Percentiles rank a stretch among this genome's conserved stretches.
phyloP scores from a whole-genome alignment of 1,139 yeast species.

The Yarrowia galli region DNA sequence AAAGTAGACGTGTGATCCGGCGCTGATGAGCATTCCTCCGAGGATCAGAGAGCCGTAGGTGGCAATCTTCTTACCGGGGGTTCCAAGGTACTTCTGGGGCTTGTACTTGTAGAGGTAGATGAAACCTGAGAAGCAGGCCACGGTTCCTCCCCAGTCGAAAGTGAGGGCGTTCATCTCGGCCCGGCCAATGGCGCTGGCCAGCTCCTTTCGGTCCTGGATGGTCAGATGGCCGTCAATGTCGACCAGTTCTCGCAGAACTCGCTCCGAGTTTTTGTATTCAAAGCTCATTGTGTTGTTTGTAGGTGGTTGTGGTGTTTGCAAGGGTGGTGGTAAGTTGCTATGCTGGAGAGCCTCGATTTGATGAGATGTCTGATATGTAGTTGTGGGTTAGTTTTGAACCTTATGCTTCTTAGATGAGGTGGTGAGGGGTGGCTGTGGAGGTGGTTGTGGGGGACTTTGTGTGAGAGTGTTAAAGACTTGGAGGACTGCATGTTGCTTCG shows the following conservation, averaged over 20 bases:
- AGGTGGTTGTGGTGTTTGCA: not conserved
- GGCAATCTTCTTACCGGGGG: not conserved
- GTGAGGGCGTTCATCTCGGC: slow-evolving; percentile 33
- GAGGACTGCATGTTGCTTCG: too few species aligned
- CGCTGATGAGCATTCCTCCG: slow-evolving; percentile 15
- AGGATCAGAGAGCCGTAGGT: slow-evolving; percentile 6
- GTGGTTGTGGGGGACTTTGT: too few species aligned
- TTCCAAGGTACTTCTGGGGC: slow-evolving; percentile 19
- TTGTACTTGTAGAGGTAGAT: slow-evolving; percentile 29
- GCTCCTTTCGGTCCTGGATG: slow-evolving; percentile 34
- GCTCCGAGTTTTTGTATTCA: slow-evolving; percentile 31
- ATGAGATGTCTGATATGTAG: not conserved
- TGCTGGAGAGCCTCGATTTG: not conserved
- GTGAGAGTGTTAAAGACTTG: too few species aligned
- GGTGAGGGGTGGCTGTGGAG: not conserved
- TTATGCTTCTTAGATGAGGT: not conserved
- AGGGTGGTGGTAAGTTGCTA: not conserved
- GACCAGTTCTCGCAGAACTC: slow-evolving; percentile 5
- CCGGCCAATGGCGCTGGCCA: slow-evolving; percentile 24
- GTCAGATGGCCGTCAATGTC: slow-evolving; percentile 34
- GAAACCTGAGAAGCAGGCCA: slow-evolving; percentile 10
- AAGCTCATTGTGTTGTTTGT: slow-evolving; percentile 11
- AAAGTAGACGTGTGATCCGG: slow-evolving; percentile 19
- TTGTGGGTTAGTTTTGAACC: not conserved
- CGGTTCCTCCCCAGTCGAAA: slow-evolving; percentile 32